Evolutionary conservation across 2,329 filamentous ascomycete genomes (phyloP).

Genomic region (Monilinia polystroma): DNA sequence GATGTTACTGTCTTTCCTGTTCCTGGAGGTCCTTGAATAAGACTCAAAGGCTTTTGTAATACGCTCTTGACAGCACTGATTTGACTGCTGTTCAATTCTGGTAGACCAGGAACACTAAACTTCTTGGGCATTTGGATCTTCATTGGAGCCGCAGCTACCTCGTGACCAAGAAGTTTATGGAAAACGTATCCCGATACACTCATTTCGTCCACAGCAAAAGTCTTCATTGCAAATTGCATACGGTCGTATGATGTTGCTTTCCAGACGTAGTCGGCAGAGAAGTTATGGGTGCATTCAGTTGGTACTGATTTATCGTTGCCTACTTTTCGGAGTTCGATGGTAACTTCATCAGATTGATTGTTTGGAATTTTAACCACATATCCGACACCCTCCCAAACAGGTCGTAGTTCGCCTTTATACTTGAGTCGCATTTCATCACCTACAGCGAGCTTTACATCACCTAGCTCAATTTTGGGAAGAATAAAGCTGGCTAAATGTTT

Average conservation of each 20-base stretch:
- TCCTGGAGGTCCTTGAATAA: constrained; percentile 95
- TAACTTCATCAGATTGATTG: constrained; percentile 97
- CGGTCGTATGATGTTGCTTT: constrained; percentile 99
- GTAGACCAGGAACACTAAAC: constrained; percentile 90
- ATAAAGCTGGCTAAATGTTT: constrained; percentile 96
- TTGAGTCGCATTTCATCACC: constrained; percentile 98
- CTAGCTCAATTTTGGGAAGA: constrained; percentile 93
- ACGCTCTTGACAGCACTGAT: constrained; percentile 96
- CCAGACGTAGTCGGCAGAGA: constrained; percentile 98
- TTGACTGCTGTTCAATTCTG: constrained; percentile 92
- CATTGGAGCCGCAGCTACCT: constrained; percentile 91
- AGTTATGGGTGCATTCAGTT: constrained; percentile 95
- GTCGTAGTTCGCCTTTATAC: constrained; percentile 90
- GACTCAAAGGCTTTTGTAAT: constrained; percentile 84
- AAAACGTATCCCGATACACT: constrained; percentile 99
- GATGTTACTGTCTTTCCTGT: constrained; percentile 99
- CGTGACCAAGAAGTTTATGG: constrained; percentile 91
- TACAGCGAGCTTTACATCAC: constrained; percentile 95
- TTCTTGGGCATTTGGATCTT: constrained; percentile 95
- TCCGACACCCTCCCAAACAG: constrained; percentile 94
- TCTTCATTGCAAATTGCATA: constrained; percentile 99
- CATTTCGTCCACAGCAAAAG: constrained; percentile 95
- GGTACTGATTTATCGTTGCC: constrained; percentile 95
- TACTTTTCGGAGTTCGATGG: constrained; percentile 88
- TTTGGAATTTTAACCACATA: constrained; percentile 99